Evolutionary conservation across 129 eudicot genomes (phyloP).

Genomic region (Arctium minus): DNA sequence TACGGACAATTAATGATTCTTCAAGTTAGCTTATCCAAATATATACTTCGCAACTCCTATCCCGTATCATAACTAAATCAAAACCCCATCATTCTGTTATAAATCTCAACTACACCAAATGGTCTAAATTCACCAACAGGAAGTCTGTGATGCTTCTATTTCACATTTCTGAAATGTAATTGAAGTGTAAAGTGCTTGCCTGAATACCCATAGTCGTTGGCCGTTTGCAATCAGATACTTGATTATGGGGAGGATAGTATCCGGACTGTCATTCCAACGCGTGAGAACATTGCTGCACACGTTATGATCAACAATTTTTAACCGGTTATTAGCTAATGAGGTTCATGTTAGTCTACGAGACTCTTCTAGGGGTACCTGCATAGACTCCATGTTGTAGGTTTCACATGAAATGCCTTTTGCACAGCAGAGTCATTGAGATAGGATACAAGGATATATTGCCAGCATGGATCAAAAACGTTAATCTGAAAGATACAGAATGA

Average conservation of each 20-base stretch:
- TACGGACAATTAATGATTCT: neutral
- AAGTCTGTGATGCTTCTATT: neutral
- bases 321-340: neutral
- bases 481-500: conserved; percentile 15
- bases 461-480: conserved; percentile 36
- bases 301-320: neutral
- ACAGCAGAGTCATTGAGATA: conserved; percentile 38
- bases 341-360: neutral
- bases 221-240: conserved; percentile 37
- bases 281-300: conserved; percentile 21
- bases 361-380: conserved; percentile 24
- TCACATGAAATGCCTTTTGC: conserved; percentile 43
- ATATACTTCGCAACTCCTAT: too few species aligned
- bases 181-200: conserved; percentile 20
- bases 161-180: neutral
- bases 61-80: too few species aligned
- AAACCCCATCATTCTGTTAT: too few species aligned
- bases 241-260: conserved; percentile 40
- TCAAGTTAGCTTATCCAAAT: neutral
- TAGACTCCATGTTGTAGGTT: conserved; percentile 34
- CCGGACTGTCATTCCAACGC: conserved; percentile 38
- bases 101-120: neutral
- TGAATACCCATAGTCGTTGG: conserved; percentile 45
- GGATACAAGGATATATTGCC: conserved; percentile 19
- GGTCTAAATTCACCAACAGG: neutral